Base-by-base conservation (phyloP, 2,329 filamentous ascomycete species). In the Coniochaeta sp. region DNA sequence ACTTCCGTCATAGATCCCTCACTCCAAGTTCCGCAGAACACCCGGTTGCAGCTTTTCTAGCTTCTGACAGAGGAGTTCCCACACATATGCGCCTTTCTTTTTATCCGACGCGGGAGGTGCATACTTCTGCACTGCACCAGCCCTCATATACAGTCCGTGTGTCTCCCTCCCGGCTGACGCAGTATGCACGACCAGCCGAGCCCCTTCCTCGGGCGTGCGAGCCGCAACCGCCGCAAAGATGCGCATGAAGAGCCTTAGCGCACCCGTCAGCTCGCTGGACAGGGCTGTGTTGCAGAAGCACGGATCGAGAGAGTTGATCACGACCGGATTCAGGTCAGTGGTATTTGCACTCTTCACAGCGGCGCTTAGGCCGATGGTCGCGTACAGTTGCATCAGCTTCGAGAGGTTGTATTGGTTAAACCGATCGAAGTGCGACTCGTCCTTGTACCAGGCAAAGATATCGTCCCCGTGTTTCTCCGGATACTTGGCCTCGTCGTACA, bases 211-310 rank as follows among this genome's bases (percentile, higher is more conserved):
- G 4, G 63, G 58, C 3, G 65, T 59, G 3, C 65, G 62, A 8
- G 63, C 65, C 17, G 61, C 52, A 26, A 64, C 56, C 3, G 58
- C 50, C 24, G 58, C 56, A 40, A 67, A 62, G 3, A 61, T 28
- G 52, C 62, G 62, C 55, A 64, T 44, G 10, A 60, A 2, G 19
- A 62, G 1, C 19, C n/a, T 54, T 19, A 42, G 16, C 2, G 14
- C 32, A 3, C 63, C 62, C 2, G 10, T 59, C 26, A 65, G 14
- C 4, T 61, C 61, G 8, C 58, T 26, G 3, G 56, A 55, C 6
- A 68, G 60, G 3, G 61, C 64, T 8, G 65, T 63, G 26, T 64
- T 63, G 60, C 65, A 66, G 50, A 68, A 65, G 55, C 64, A 64
- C 7, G 65, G 66, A 26, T 65, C 62, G 22, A 66, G 16, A 4